Evolutionary conservation across 148 eudicot genomes (phyloP).

Genomic region (Nyssa sinensis): DNA sequence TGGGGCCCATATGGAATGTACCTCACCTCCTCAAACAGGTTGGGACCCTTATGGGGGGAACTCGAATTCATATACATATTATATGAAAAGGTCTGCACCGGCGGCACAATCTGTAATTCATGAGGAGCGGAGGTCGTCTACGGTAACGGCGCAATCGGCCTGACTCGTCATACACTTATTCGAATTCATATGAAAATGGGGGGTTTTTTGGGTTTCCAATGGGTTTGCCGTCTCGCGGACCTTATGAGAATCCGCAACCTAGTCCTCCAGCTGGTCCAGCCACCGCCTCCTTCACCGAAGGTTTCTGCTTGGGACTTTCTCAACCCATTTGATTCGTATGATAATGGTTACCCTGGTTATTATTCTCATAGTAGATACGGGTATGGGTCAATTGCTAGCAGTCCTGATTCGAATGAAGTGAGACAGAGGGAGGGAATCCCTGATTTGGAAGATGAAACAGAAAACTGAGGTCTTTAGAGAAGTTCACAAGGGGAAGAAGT

Average conservation of each 20-base stretch:
- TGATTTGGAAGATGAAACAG: constrained; percentile 95
- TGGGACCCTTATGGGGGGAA: constrained; percentile 17
- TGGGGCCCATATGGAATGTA: constrained; percentile 16
- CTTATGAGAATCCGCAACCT: constrained; percentile 29
- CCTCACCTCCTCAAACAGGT: constrained; percentile 15
- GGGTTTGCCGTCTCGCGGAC: constrained; percentile 21
- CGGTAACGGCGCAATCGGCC: constrained; percentile 8
- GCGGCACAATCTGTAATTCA: constrained; percentile 29
- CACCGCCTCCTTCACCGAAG: constrained; percentile 80
- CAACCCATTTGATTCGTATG: constrained; percentile 67
- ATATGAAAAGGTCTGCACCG: constrained; percentile 53
- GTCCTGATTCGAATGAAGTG: constrained; percentile 87
- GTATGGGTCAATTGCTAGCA: constrained; percentile 62
- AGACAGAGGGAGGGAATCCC: constrained; percentile 97
- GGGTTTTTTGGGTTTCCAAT: constrained; percentile 49
- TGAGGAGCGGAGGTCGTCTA: constrained; percentile 22
- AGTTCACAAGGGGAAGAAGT: constrained; percentile 36
- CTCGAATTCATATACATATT: constrained; percentile 35
- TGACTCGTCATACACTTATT: constrained; percentile 27
- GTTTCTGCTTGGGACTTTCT: constrained; percentile 81
- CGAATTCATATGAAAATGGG: constrained; percentile 31
- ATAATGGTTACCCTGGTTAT: constrained; percentile 37
- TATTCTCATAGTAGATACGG: constrained; percentile 33
- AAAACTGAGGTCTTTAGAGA: constrained; percentile 56
- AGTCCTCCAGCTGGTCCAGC: constrained; percentile 40